Evolutionary conservation across 306 rosid genomes (phyloP), one percentile per base, ranked within the genome.

Genomic region (Cucurbita argyrosperma): DNA sequence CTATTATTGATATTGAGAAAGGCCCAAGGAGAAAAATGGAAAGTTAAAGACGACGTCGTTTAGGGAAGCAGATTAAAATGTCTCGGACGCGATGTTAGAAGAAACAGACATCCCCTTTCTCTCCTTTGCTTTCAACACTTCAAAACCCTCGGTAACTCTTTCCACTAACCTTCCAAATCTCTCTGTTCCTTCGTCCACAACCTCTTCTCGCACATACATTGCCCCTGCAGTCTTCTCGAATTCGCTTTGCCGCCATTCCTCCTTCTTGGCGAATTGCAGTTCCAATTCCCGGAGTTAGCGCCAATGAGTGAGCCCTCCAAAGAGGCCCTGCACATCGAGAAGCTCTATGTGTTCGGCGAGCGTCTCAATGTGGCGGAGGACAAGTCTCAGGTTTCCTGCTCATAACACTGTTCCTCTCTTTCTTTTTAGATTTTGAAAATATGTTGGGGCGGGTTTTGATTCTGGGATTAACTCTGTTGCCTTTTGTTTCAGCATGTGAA

Each of bases 261-360:
- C 58, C 9, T 69, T 69, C 74, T 56, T 72, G 54, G 40, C 4
- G n/a, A 37, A 72, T 72, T 56, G 16, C 76, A 73, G 18, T 39
- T 43, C 56, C 64, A 73, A 43, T 26, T 74, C 30, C 39, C 6
- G 30, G 9, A 63, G 47, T n/a, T 37, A 63, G 59, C 75, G 72
- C 67, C 85, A 47, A 90, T 90, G 96, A 57, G 86, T 57, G 97
- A 87, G 49, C 78, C 90, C 76, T 82, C 97, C 59, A 86, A 84
- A 77, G 98, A 90, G 69, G 84, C 90, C 71, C 76, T 78, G 21
- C 82, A 75, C 83, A 94, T 94, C 82, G 97, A 91, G 82, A 88
- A 89, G 80, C 99, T 94, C 76, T 94, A 94, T 79, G 91, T 88
- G 79, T 89, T 86, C 81, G 95, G 97, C 66, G 96, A 94, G 85